Evolutionary conservation across 192 early-diverging fungal species (phyloP).

Genomic region (Chytriomyces sp.): DNA sequence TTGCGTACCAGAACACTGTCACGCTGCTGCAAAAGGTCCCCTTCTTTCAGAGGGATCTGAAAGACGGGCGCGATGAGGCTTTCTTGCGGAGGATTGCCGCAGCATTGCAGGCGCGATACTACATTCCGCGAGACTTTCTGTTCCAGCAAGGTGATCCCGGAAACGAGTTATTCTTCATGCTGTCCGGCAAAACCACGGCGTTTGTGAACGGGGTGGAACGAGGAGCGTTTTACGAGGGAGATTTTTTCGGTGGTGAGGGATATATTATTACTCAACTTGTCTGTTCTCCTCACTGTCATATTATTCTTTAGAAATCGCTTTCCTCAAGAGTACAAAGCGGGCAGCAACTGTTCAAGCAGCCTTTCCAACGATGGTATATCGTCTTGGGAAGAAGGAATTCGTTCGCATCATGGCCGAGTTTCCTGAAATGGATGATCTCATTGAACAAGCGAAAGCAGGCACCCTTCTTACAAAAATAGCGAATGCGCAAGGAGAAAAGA

Average conservation of each 20-base stretch:
- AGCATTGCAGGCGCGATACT: not conserved
- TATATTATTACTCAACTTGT: not conserved
- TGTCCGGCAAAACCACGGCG: not conserved
- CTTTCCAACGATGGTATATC: not conserved
- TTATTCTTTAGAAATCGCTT: not conserved
- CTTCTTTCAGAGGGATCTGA: conserved; percentile 1
- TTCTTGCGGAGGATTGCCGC: conserved; percentile 6
- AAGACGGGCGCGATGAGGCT: conserved; percentile 21
- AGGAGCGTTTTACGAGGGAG: not conserved
- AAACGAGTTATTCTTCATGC: conserved; percentile 7
- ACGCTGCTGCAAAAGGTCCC: conserved; percentile 28
- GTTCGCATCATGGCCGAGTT: not conserved
- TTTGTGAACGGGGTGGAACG: not conserved
- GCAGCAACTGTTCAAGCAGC: not conserved
- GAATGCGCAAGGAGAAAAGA: no score
- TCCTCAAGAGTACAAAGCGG: not conserved
- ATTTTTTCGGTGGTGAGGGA: conserved; percentile 2
- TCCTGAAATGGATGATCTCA: not conserved
- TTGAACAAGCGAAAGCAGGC: no score
- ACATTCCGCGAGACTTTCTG: not conserved
- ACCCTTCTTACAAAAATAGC: no score
- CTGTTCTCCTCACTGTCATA: no score
- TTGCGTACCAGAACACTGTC: no score
- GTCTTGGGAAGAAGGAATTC: not conserved
- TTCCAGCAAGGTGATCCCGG: not conserved